These are phyloP conservation scores for Berberis thunbergii DNA, from an alignment of 164 flowering plant species.

Conservation along the genomic window DNA sequence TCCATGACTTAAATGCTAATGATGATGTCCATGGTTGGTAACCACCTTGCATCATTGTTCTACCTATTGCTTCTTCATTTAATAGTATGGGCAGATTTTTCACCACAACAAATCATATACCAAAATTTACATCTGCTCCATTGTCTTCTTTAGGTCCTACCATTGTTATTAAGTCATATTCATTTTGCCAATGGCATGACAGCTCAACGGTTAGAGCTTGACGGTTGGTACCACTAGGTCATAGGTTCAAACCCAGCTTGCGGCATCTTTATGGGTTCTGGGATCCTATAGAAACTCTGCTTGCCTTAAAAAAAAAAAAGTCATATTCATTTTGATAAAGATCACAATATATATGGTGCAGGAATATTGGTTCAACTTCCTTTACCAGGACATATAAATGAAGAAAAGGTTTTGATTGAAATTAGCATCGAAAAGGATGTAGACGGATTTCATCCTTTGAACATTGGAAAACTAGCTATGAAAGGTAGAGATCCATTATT, in stretches of 20 bases:
- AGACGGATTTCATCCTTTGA: conserved; percentile 96
- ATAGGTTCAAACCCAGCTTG: no score
- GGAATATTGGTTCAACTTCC: conserved; percentile 95
- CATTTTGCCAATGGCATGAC: no score
- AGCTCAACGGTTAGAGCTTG: no score
- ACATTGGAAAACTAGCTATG: conserved; percentile 96
- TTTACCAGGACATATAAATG: conserved; percentile 83
- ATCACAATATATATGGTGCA: conserved; percentile 14
- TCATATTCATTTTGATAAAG: conserved; percentile 6
- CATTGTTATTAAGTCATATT: no score
- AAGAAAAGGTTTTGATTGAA: conserved; percentile 70
- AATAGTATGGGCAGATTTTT: no score
- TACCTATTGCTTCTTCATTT: neutral
- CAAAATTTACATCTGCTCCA: neutral
- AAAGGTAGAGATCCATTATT: conserved; percentile 94
- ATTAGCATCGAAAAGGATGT: conserved; percentile 93
- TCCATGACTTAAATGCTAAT: conserved; percentile 69
- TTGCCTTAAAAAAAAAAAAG: no score
- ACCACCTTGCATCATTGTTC: neutral
- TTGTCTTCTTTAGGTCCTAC: neutral
- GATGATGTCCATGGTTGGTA: conserved; percentile 78
- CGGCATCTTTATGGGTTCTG: no score
- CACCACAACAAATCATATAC: no score
- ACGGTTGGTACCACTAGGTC: no score
- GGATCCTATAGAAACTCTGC: no score